Conservation (phyloP, 371 early-diverging fungal species). For the Batrachochytrium dendrobatidis region DNA sequence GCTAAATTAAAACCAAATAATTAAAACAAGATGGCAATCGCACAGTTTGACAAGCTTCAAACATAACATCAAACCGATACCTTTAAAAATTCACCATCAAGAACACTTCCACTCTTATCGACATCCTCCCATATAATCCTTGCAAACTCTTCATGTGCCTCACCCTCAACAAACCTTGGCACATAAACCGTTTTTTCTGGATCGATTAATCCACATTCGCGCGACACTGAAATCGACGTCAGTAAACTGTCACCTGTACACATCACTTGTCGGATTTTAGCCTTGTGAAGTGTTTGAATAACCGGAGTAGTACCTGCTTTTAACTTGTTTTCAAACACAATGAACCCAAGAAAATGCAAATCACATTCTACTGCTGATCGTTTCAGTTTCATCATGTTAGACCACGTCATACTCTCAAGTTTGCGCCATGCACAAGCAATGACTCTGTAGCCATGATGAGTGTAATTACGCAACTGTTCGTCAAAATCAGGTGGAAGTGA, state of each 20-base stretch:
- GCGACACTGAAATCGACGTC: slow-evolving; percentile 95
- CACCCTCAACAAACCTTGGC: slow-evolving; percentile 30
- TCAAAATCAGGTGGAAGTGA: slow-evolving; percentile 77
- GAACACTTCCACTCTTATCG: slow-evolving; percentile 23
- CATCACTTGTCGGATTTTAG: slow-evolving; percentile 94
- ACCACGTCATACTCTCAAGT: slow-evolving; percentile 59
- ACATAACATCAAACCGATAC: too few relatives aligned
- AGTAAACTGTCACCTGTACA: slow-evolving; percentile 98
- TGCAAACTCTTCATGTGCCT: slow-evolving; percentile 22
- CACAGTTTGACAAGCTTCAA: too few relatives aligned
- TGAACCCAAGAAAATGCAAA: slow-evolving; percentile 87
- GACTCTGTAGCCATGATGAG: slow-evolving; percentile 93
- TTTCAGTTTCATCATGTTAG: slow-evolving; percentile 69
- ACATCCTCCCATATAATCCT: slow-evolving; percentile 43
- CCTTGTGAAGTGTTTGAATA: slow-evolving; percentile 74
- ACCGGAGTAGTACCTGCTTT: slow-evolving; percentile 82
- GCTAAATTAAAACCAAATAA: too few relatives aligned
- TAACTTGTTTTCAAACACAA: slow-evolving; percentile 98
- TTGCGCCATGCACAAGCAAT: slow-evolving; percentile 83
- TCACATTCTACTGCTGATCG: slow-evolving; percentile 82
- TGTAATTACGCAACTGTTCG: slow-evolving; percentile 68
- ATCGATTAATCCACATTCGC: slow-evolving; percentile 78
- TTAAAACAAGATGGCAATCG: too few relatives aligned
- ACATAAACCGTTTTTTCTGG: slow-evolving; percentile 37
- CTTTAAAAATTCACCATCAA: slow-evolving; percentile 31